Conservation (phyloP, 805 yeast species). For the Ogataea angusta region DNA sequence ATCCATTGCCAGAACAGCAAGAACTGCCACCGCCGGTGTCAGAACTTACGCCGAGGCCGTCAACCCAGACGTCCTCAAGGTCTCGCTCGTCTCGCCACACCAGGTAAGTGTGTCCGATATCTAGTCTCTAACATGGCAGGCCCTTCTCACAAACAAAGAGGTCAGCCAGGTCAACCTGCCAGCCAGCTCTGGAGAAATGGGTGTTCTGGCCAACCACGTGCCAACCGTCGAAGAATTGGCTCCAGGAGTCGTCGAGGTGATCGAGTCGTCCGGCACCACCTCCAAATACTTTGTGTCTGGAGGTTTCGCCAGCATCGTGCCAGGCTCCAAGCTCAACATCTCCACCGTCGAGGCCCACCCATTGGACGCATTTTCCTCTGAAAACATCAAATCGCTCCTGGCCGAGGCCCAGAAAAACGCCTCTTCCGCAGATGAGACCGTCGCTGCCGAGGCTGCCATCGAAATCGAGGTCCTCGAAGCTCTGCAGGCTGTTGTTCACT, state of each 20-base stretch:
- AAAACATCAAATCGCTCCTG: conserved; percentile 73
- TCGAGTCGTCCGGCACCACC: conserved; percentile 68
- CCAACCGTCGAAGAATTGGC: conserved; percentile 94
- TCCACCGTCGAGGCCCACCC: conserved; percentile 95
- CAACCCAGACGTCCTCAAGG: conserved; percentile 66
- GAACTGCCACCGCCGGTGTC: conserved; percentile 55
- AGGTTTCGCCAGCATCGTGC: conserved; percentile 95
- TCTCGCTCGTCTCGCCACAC: conserved; percentile 90
- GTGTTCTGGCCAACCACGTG: conserved; percentile 96
- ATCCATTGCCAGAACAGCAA: conserved; percentile 56
- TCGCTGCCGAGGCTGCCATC: conserved; percentile 91
- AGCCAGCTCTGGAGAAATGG: conserved; percentile 92
- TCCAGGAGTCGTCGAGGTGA: conserved; percentile 93
- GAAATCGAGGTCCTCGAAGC: conserved; percentile 97
- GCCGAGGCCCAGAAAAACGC: conserved; percentile 94
- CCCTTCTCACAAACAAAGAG: conserved; percentile 32
- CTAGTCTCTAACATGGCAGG: conserved; percentile 18
- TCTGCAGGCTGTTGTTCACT: conserved; percentile 62
- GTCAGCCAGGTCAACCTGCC: conserved; percentile 87
- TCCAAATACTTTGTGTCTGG: conserved; percentile 89
- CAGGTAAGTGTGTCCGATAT: conserved; percentile 35
- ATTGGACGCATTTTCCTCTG: conserved; percentile 78
- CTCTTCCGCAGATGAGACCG: conserved; percentile 77
- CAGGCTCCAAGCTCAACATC: conserved; percentile 85
- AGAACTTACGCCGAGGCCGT: conserved; percentile 86